Evolutionary conservation across 495 filamentous ascomycete species (phyloP).

Genomic region (Daldinia bambusicola): DNA sequence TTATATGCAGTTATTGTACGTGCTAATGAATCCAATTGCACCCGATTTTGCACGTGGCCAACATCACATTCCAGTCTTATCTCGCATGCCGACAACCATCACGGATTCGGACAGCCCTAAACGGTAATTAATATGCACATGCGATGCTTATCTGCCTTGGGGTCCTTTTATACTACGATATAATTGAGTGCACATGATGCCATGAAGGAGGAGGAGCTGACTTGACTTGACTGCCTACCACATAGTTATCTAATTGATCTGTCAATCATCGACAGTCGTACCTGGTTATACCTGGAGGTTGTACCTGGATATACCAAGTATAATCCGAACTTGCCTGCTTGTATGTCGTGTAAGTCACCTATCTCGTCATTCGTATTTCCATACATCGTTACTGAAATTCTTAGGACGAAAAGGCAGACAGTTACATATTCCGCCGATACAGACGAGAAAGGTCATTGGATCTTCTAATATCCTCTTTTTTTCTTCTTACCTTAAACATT

Average conservation of each 20-base stretch:
- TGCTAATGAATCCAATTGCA: constrained; percentile 34
- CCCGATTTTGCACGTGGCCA: constrained; percentile 42
- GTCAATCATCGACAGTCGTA: not conserved
- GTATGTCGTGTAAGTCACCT: constrained; percentile 18
- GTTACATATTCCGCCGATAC: constrained; percentile 3
- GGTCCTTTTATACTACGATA: constrained; percentile 21
- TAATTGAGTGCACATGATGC: constrained; percentile 45
- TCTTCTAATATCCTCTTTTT: constrained; percentile 13
- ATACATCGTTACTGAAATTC: not conserved
- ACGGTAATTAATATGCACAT: constrained; percentile 40
- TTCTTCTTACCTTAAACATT: constrained; percentile 18
- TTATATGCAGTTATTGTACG: constrained; percentile 1
- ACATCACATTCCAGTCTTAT: constrained; percentile 50
- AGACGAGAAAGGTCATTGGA: constrained; percentile 21
- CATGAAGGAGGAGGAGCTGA: constrained; percentile 24
- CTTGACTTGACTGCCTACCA: not conserved
- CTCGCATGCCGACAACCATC: constrained; percentile 40
- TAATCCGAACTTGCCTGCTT: constrained; percentile 5
- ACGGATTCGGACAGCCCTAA: constrained; percentile 45
- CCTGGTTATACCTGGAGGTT: not conserved
- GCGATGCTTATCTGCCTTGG: constrained; percentile 41
- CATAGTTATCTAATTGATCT: constrained; percentile 4
- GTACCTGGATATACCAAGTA: constrained; percentile 7
- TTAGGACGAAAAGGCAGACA: constrained; percentile 1
- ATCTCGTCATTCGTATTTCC: not conserved